phyloP scores from a whole-genome alignment of 164 flowering plant genomes.

The Berberis thunbergii region DNA sequence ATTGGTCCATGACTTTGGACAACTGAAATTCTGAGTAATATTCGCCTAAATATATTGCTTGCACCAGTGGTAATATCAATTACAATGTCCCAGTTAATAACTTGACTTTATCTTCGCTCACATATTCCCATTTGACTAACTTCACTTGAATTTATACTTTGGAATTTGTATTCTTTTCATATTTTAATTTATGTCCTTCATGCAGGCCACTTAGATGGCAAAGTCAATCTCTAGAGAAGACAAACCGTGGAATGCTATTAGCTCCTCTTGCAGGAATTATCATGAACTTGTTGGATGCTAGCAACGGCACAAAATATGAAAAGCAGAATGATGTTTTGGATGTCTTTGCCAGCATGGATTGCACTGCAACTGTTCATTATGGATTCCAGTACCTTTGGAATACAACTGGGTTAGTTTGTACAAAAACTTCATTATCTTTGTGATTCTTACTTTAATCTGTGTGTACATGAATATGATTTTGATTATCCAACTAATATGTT shows the following conservation, averaged over 20 bases:
- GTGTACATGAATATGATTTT: no score
- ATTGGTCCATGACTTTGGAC: no score
- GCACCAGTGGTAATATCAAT: no score
- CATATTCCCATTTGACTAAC: no score
- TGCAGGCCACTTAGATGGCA: slow-evolving; percentile 59
- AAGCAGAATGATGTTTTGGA: slow-evolving; percentile 52
- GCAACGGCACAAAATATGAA: slow-evolving; percentile 20
- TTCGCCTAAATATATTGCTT: no score
- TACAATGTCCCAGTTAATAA: no score
- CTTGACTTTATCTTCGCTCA: no score
- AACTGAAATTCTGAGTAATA: no score
- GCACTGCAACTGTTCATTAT: slow-evolving; percentile 50
- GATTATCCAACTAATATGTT: no score
- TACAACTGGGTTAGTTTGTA: slow-evolving; percentile 70
- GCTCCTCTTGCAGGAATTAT: slow-evolving; percentile 87
- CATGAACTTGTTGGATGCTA: slow-evolving; percentile 69
- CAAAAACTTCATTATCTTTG: neutral
- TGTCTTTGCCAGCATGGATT: slow-evolving; percentile 81
- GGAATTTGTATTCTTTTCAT: no score
- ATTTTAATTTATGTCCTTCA: neutral
- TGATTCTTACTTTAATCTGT: no score
- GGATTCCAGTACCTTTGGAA: slow-evolving; percentile 73
- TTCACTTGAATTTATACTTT: no score
- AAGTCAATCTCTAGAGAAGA: slow-evolving; percentile 60
- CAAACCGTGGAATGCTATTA: slow-evolving; percentile 74